These are phyloP conservation scores for Hericium erinaceus DNA, from an alignment of 768 basidiomycete genomes.

Conservation along the genomic window DNA sequence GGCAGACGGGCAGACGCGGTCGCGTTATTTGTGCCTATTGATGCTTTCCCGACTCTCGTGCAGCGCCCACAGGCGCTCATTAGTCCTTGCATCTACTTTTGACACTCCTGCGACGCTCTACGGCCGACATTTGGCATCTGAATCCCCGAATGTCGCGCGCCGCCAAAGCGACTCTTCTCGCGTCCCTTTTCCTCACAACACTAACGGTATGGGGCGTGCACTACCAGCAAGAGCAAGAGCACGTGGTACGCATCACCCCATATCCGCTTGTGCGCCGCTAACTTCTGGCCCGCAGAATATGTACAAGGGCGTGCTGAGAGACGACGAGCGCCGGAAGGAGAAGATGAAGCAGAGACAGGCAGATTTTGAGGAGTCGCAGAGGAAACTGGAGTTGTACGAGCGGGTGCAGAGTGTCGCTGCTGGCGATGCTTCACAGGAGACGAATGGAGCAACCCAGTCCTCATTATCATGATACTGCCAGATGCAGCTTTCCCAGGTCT, in stretches of 20 bases:
- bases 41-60: too few species aligned
- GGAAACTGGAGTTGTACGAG: conserved; percentile 62
- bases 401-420: conserved; percentile 29
- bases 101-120: too few species aligned
- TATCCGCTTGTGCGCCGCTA: neutral
- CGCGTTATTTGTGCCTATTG: too few species aligned
- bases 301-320: conserved; percentile 84
- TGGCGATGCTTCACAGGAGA: too few species aligned
- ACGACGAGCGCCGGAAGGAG: conserved; percentile 71
- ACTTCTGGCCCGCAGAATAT: conserved; percentile 47
- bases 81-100: too few species aligned
- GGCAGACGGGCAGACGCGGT: too few species aligned
- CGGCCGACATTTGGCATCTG: too few species aligned
- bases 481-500: too few species aligned
- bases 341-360: conserved; percentile 63
- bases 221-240: conserved; percentile 74
- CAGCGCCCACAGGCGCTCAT: too few species aligned
- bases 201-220: conserved; percentile 87
- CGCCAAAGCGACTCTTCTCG: conserved; percentile 68
- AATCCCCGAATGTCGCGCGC: conserved; percentile 42
- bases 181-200: conserved; percentile 52
- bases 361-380: conserved; percentile 49
- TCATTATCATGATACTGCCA: too few species aligned
- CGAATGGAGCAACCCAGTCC: too few species aligned
- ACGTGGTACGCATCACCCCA: conserved; percentile 44